Evolutionary conservation across 768 basidiomycete genomes (phyloP).

Genomic region (Rhodotorula diobovata): DNA sequence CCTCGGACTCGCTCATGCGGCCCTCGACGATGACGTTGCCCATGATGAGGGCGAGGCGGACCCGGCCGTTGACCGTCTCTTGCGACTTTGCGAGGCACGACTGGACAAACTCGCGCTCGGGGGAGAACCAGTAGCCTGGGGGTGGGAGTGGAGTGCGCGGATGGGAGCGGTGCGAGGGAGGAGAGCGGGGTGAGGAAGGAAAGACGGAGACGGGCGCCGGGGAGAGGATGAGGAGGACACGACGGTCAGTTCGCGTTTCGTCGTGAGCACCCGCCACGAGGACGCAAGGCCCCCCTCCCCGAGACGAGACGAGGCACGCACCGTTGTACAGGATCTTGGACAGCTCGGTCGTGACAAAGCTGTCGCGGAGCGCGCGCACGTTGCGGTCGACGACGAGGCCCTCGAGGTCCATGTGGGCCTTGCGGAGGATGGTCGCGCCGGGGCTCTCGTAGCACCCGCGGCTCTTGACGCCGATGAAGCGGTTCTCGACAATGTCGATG

Average conservation of each 20-base stretch:
- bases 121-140: slow-evolving; percentile 84
- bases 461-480: slow-evolving; percentile 98
- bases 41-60: slow-evolving; percentile 87
- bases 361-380: slow-evolving; percentile 87
- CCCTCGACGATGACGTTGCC: slow-evolving; percentile 94
- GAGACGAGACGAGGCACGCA: background rate
- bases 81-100: slow-evolving; percentile 88
- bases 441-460: slow-evolving; percentile 99
- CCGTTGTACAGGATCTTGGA: slow-evolving; percentile 94
- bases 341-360: slow-evolving; percentile 86
- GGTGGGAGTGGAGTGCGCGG: too few relatives aligned
- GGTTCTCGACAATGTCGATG: slow-evolving; percentile 98
- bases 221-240: too few relatives aligned
- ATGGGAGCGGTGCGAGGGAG: background rate
- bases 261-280: background rate
- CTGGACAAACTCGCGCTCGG: slow-evolving; percentile 91
- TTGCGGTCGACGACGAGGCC: slow-evolving; percentile 97
- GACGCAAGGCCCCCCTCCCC: background rate
- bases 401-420: slow-evolving; percentile 92
- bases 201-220: too few relatives aligned
- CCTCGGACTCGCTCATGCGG: slow-evolving; percentile 72
- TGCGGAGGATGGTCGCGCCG: slow-evolving; percentile 90
- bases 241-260: too few relatives aligned
- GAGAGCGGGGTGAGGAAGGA: background rate
- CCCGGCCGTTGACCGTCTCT: slow-evolving; percentile 89